Percentiles rank a stretch among this genome's conserved stretches.
Conservation (phyloP, 148 eudicot genomes). For the Fagopyrum esculentum region DNA sequence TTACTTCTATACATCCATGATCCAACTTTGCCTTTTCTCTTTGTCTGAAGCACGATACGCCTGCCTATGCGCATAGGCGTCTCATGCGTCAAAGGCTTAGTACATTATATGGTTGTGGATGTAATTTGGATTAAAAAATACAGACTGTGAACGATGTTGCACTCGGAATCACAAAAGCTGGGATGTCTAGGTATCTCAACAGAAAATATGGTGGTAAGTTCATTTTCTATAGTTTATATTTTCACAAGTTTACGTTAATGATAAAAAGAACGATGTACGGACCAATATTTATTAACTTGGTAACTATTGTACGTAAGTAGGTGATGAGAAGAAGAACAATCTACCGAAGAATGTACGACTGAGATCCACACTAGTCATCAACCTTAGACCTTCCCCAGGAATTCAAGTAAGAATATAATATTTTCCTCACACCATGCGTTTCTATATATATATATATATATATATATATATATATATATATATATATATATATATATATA, state of each 20-base stretch:
- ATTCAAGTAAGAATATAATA: constrained; percentile 28
- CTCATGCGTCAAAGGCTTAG: no score
- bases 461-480: not conserved
- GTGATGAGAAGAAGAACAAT: constrained; percentile 18
- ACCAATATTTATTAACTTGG: not conserved
- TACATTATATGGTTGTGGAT: no score
- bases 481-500: not conserved
- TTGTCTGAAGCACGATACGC: no score
- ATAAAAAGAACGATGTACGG: not conserved
- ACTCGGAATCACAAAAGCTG: constrained; percentile 28
- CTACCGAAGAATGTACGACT: constrained; percentile 31
- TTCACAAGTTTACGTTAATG: not conserved
- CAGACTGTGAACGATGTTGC: constrained; percentile 30
- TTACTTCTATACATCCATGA: not conserved
- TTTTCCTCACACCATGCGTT: no score
- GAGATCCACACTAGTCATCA: constrained; percentile 39
- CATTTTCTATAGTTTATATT: not conserved
- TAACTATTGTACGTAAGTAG: not conserved
- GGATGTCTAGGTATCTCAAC: constrained; percentile 25
- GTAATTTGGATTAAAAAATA: not conserved
- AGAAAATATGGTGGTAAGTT: constrained; percentile 23
- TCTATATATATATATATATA: no score
- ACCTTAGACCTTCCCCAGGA: constrained; percentile 42
- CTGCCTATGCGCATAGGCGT: not conserved
- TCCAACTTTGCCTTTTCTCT: no score